Conservation (phyloP, 2,329 filamentous ascomycete species). For the Fusarium sp. region DNA sequence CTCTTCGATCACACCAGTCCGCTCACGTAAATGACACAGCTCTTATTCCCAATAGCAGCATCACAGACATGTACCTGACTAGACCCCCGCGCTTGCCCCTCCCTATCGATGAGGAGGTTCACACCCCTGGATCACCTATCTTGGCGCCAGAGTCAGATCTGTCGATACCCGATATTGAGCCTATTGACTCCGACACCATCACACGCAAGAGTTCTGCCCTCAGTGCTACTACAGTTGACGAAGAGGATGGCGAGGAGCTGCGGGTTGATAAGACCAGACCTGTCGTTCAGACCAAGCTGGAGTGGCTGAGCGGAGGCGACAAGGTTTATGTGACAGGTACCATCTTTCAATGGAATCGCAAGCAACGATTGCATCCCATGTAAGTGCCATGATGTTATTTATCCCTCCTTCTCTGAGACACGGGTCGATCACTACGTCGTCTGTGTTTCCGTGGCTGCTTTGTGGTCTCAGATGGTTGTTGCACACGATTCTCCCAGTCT, state of each 20-base stretch:
- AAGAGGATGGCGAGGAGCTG: constrained; percentile 80
- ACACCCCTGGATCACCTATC: constrained; percentile 90
- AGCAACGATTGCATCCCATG: constrained; percentile 86
- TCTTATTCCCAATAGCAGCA: constrained; percentile 62
- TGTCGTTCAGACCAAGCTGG: constrained; percentile 82
- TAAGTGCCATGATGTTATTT: constrained; percentile 59
- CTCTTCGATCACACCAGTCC: constrained; percentile 49
- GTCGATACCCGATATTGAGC: constrained; percentile 61
- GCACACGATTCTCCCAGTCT: constrained; percentile 16
- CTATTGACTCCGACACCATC: constrained; percentile 58
- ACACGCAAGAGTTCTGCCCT: constrained; percentile 65
- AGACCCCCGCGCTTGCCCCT: constrained; percentile 89
- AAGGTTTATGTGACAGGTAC: constrained; percentile 97
- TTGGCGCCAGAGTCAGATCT: constrained; percentile 72
- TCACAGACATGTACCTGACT: constrained; percentile 70
- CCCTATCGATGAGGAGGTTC: constrained; percentile 90
- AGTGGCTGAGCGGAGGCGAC: constrained; percentile 84
- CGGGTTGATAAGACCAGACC: constrained; percentile 77
- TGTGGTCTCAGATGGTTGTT: constrained; percentile 33
- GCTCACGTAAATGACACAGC: constrained; percentile 50
- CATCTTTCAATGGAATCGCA: constrained; percentile 96
- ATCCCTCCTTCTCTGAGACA: constrained; percentile 32
- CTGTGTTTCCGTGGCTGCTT: constrained; percentile 40
- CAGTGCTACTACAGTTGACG: constrained; percentile 73
- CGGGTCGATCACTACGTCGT: constrained; percentile 30